Evolutionary conservation across 2,329 filamentous ascomycete species (phyloP).

Genomic region (Fusarium sp.): DNA sequence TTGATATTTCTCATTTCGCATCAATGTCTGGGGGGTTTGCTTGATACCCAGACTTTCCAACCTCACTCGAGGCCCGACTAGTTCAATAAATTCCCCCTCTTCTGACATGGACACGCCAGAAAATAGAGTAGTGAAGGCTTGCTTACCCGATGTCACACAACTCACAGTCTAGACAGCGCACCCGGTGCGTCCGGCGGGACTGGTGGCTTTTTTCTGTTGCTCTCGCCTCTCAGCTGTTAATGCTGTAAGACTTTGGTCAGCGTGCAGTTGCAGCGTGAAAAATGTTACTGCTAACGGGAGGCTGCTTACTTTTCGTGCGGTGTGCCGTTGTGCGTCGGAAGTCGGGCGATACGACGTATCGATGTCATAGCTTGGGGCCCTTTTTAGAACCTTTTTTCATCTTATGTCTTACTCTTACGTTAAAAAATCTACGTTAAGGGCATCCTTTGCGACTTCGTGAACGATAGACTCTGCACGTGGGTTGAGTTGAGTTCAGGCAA

Average conservation of each 20-base stretch:
- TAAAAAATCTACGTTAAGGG: background rate
- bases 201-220: constrained; percentile 1
- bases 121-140: constrained; percentile 11
- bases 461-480: constrained; percentile 25
- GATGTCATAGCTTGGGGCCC: background rate
- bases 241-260: constrained; percentile 24
- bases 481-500: constrained; percentile 14
- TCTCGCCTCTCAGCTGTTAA: constrained; percentile 12
- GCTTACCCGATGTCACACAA: constrained; percentile 35
- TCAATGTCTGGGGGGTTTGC: constrained; percentile 14
- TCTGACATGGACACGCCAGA: background rate
- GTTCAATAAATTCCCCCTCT: background rate
- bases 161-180: background rate
- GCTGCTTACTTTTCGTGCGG: constrained; percentile 4
- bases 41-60: constrained; percentile 16
- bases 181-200: constrained; percentile 19
- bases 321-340: constrained; percentile 14
- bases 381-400: background rate
- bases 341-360: constrained; percentile 25
- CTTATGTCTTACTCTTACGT: constrained; percentile 8
- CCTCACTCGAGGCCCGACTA: constrained; percentile 9
- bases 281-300: constrained; percentile 3
- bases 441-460: constrained; percentile 3
- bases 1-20: background rate
- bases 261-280: constrained; percentile 13